Base-by-base conservation (phyloP, 345 rosid species). In the Geranium rotundifolium region DNA sequence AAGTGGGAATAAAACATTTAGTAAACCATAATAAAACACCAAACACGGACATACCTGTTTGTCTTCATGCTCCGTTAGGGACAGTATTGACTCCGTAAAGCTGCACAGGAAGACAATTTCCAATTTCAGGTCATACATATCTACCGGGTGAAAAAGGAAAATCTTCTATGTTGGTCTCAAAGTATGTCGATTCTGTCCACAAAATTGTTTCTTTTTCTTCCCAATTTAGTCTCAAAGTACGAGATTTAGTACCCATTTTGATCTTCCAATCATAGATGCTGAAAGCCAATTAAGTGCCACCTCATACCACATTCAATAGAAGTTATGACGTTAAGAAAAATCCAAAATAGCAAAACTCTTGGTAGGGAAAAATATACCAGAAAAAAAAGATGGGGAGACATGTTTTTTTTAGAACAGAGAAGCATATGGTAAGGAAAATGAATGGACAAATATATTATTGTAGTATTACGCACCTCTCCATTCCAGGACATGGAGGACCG, bases 21-120 rank as follows among this genome's bases (percentile, higher is more conserved):
- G 50, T 58, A 20, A 34, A 17, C 18, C 20, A 65, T 34, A 65
- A 37, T 15, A 14, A 55, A 31, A 41, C 23, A 54, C 49, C 15
- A 34, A 46, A 69, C 12, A 46, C 19, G 57, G 57, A 8, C 12
- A 62, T 78, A 90, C 97, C 97, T 88, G 90, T 74, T 81, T 86
- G 77, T 93, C 97, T 58, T 81, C 86, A 69, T 93, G 99, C 77
- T 93, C 99, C 23, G 99, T 90, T 75, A 93, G 82, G 39, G 91
- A 87, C 72, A 93, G 79, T 52, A 93, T 86, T 37, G 97, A 91
- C 31, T 83, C 90, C 66, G 69, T 81, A 73, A 91, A 88, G 82
- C 99, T 93, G 96, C 88, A 75, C 63, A 70, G 19, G 57, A 50
- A 61, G 52, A 39, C 54, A 71, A 34, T 4, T 34, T 34, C 6